These are phyloP conservation scores for Cyclocybe aegerita DNA, from an alignment of 768 basidiomycete species.

Conservation along the genomic window DNA sequence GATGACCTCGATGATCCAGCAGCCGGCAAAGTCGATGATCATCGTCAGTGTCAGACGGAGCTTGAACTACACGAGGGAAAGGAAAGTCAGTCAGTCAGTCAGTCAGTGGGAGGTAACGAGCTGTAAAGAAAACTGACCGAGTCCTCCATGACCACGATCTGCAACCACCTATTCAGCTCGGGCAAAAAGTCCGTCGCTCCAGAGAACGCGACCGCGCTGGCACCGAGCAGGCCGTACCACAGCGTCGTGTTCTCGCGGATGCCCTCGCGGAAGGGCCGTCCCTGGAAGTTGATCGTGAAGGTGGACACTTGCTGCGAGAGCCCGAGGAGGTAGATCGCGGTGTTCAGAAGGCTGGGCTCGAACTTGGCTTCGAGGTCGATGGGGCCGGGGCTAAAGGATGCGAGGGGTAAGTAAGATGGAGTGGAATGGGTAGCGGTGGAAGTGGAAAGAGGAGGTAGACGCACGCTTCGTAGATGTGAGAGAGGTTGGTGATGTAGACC, in stretches of 20 bases:
- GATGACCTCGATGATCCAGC: constrained; percentile 76
- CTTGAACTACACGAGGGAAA: constrained; percentile 64
- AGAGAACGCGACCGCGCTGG: constrained; percentile 86
- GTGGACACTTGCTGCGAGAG: constrained; percentile 98
- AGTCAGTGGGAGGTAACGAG: neutral
- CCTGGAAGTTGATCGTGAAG: constrained; percentile 98
- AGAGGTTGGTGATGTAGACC: constrained; percentile 90
- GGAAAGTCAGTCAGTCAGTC: neutral
- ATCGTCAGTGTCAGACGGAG: constrained; percentile 74
- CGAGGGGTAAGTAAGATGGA: constrained; percentile 6
- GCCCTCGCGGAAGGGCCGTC: constrained; percentile 97
- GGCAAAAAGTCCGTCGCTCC: constrained; percentile 95
- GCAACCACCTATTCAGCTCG: constrained; percentile 94
- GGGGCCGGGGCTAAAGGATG: constrained; percentile 50
- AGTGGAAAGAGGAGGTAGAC: constrained; percentile 27
- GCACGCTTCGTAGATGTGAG: constrained; percentile 75
- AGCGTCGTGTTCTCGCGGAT: constrained; percentile 95
- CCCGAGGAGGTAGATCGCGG: constrained; percentile 93
- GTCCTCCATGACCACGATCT: constrained; percentile 87
- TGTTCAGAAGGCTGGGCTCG: constrained; percentile 92
- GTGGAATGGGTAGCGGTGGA: too few relatives aligned
- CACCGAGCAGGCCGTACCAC: constrained; percentile 89
- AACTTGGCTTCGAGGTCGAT: constrained; percentile 97
- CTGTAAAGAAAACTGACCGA: constrained; percentile 48
- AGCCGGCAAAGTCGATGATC: constrained; percentile 86